Base-by-base conservation (phyloP, 2,329 filamentous ascomycete species). In the Fusarium beomiforme region DNA sequence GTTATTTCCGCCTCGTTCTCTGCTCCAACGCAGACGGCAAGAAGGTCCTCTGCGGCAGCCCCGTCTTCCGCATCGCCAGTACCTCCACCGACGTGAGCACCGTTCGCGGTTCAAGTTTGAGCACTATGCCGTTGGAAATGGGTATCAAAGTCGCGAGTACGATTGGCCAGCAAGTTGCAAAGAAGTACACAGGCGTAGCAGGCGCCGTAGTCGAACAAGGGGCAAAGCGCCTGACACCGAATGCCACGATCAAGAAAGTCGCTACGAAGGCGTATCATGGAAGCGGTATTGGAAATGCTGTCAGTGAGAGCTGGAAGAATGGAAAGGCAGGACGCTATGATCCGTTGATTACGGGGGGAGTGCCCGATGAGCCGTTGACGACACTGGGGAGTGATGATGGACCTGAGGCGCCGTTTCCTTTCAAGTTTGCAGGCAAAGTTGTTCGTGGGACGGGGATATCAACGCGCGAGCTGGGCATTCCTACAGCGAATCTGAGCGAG, bases 1-100 rank as follows among this genome's bases (percentile, higher is more conserved):
- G 91, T 0, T 93, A 93, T 75, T 90, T 92, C 59, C 88, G 91
- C 14, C 81, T 93, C 8, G 87, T 92, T 1, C 81, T 93, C 12
- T 92, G 90, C 67, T 79, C 83, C 1, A 87, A 81, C 0, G 65
- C 73, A 4, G 72, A 76, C 5, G 71, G 70, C 17, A 87, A 86
- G 70, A 90, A 88, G 72, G 83, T 87, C 0, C 83, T 93, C 1
- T 92, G 90, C 65, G 85, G 86, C 1, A 92, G 90, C 67, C 91
- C 91, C 0, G 86, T 91, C 0, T 93, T 93, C 71, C 85, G 91
- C 19, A 82, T 93, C n/a, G 86, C 91, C 4, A 92, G 90, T 67
- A 88, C 89, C 0, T 91, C 90, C 0, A 83, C 85, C 1, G 89
- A 89, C 65, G 83, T 86, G 0, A 89, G 88, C 73, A 86, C 90